Base-by-base conservation (phyloP, 2,329 filamentous ascomycete species). In the Neocucurbitaria cava region DNA sequence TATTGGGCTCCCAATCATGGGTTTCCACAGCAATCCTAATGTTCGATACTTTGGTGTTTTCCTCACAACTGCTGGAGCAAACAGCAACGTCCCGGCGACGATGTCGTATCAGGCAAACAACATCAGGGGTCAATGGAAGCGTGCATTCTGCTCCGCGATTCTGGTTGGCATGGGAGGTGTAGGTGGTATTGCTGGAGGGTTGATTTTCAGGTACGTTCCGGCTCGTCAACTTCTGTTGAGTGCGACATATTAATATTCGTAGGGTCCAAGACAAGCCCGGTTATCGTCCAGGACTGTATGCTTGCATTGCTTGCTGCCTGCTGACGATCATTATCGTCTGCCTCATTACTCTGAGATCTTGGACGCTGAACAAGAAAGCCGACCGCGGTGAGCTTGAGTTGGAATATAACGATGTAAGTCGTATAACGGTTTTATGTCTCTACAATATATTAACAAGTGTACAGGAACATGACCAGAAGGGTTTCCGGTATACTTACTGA, bases 41-140 rank as follows among this genome's bases (percentile, higher is more conserved):
- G 84, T 87, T 9, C 84, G 89, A 40, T 92, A 91, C 75, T 87
- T 91, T 58, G 90, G 89, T 49, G 83, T 91, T 52, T 93, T 93
- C 77, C 77, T 93, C 43, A 83, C 86, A n/a, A 89, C 89, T 0
- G 89, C 89, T 0, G 91, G 89, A 7, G 87, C 88, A 59, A 92
- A 92, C 74, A 84, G 87, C 61, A 95, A 95, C 71, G 81, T 94
- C 4, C 91, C 92, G 0, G 82, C 86, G 1, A 81, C 86, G 41
- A 86, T 96, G 79, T 84, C 90, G 0, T 95, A 91, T 78, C 91
- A 94, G 78, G 90, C 90, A 38, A 95, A 94, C 77, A 96, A 96
- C 76, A 89, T 96, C 68, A 87, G 90, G 48, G 91, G 91, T 0
- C 91, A 95, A 77, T 96, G 91, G 90, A 96, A 94, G 79, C 86